Conservation (phyloP, 495 filamentous ascomycete genomes). For the Penicillium pancosmium region DNA sequence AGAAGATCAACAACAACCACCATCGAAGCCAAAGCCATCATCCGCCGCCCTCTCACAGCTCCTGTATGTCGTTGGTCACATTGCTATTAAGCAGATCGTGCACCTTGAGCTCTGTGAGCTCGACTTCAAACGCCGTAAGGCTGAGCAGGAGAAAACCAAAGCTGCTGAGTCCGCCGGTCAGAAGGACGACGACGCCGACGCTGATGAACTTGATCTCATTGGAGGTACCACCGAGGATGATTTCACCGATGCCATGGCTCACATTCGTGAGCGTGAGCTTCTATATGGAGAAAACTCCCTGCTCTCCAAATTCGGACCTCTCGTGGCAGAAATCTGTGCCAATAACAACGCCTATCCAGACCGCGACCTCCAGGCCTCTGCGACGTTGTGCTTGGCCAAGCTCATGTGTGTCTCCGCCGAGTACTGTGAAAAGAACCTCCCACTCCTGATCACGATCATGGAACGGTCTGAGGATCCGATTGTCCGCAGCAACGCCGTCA, state of each 20-base stretch:
- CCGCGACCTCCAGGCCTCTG: conserved; percentile 84
- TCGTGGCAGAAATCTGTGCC: conserved; percentile 90
- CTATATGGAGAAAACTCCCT: conserved; percentile 86
- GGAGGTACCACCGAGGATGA: conserved; percentile 98
- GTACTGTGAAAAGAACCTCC: conserved; percentile 92
- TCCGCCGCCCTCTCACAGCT: conserved; percentile 84
- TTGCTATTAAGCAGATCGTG: conserved; percentile 99
- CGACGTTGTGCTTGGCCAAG: conserved; percentile 96
- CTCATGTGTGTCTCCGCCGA: conserved; percentile 95
- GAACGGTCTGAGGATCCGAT: conserved; percentile 89
- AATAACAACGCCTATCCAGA: conserved; percentile 91
- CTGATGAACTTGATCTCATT: conserved; percentile 91
- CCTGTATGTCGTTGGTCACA: conserved; percentile 93
- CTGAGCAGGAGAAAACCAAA: conserved; percentile 87
- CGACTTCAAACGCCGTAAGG: conserved; percentile 96
- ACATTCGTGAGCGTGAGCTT: conserved; percentile 92
- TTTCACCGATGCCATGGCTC: conserved; percentile 93
- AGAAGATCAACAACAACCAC: conserved; percentile 23
- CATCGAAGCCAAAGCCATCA: conserved; percentile 38
- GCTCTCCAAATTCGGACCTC: conserved; percentile 82
- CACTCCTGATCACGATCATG: conserved; percentile 96
- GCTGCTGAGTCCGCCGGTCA: conserved; percentile 50
- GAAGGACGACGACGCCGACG: conserved; percentile 50
- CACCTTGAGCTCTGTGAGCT: conserved; percentile 96
- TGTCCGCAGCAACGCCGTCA: conserved; percentile 91